Base-by-base conservation (phyloP, 176 grass and related monocot species). In the Triticum monococcum region DNA sequence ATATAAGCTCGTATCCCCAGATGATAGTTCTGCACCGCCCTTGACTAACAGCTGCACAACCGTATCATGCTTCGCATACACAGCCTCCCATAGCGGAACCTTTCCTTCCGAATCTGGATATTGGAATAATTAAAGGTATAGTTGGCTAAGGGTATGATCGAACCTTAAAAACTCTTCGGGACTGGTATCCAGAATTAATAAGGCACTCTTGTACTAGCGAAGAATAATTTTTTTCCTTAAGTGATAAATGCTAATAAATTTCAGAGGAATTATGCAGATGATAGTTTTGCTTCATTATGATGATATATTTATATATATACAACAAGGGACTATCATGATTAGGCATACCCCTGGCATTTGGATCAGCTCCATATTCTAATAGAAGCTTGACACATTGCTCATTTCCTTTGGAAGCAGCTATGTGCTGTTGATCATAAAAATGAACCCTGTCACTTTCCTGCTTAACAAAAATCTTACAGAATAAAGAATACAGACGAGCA, bases 371-470 rank as follows among this genome's bases (percentile, higher is more conserved):
- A 73, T 84, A 89, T 8, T 96, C 90, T 75, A 99, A 84, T 61
- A 99, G 87, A 72, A 89, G 90, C 57, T 66, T 84, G 46, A 90
- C 89, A 69, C 92, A 94, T 78, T 94, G 90, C 64, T 93, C 87
- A 50, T 88, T 87, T 84, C 97, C 97, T 40, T 85, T 93, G n/a
- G 94, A 89, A 84, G 97, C 97, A 50, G 97, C 94, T 68, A 99
- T 93, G 86, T 99, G 97, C 97, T 99, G 87, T 81, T 64, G 48
- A 89, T 64, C 65, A 90, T 72, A 16, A 81, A 74, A 84, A 77
- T 43, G 31, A 68, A 79, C 46, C 38, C 4, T 62, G 72, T 72
- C 64, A 57, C 61, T 46, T 81, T 74, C 72, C 48, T 69, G 26
- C 9, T 78, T 41, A 69, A 86, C 9, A 11, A 23, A 56, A 83